These are phyloP conservation scores for Penicillium lividum DNA, from an alignment of 495 filamentous ascomycete genomes.

Conservation along the genomic window DNA sequence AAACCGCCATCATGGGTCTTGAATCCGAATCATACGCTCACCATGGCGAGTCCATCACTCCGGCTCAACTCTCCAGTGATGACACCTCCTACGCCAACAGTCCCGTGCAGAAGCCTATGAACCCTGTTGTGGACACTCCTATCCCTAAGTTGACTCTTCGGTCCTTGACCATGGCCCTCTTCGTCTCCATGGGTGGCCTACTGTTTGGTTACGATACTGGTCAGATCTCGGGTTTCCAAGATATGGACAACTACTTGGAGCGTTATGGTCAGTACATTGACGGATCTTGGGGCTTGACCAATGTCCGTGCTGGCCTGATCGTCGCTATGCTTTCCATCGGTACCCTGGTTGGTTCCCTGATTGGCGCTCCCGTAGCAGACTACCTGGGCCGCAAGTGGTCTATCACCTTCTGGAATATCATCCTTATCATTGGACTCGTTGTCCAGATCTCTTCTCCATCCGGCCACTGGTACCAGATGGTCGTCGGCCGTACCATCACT, in stretches of 20 bases:
- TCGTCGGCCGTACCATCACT: conserved; percentile 59
- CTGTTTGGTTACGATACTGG: conserved; percentile 56
- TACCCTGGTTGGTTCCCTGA: conserved; percentile 65
- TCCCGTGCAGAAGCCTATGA: conserved; percentile 27
- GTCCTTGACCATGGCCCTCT: conserved; percentile 52
- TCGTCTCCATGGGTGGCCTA: conserved; percentile 70
- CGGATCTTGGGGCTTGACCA: conserved; percentile 44
- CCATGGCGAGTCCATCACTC: conserved; percentile 43
- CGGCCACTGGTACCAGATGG: conserved; percentile 54
- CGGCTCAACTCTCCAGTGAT: conserved; percentile 26
- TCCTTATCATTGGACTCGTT: conserved; percentile 64
- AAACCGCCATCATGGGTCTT: conserved; percentile 15
- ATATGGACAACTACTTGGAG: conserved; percentile 54
- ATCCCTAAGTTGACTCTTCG: conserved; percentile 45
- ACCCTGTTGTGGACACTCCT: conserved; percentile 36
- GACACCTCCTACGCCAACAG: conserved; percentile 31
- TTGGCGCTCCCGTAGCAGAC: conserved; percentile 56
- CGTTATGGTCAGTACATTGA: conserved; percentile 43
- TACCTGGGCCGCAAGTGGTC: conserved; percentile 54
- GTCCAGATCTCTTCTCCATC: conserved; percentile 62
- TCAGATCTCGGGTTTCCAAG: conserved; percentile 60
- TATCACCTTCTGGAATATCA: conserved; percentile 56
- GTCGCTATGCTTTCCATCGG: conserved; percentile 63
- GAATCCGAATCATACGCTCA: conserved; percentile 36
- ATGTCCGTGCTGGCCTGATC: conserved; percentile 54